Conservation (phyloP, 305 asterid genomes). For the Stenogyne calaminthoides region DNA sequence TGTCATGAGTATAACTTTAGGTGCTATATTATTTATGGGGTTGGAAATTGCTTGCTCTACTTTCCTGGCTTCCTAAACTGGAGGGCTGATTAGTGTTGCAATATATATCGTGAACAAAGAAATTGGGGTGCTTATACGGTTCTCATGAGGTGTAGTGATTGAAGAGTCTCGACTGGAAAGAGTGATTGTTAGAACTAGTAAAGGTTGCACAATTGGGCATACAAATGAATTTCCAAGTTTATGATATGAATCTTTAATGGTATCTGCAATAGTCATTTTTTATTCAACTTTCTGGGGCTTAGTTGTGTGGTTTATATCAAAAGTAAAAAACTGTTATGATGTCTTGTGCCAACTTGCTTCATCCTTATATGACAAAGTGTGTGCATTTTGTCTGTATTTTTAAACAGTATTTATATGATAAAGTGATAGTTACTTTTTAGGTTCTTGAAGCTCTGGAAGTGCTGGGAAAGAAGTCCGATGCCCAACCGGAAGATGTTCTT, state of each 20-base stretch:
- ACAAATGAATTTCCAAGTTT: neutral
- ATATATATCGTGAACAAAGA: neutral
- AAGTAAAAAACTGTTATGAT: neutral
- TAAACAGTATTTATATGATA: too few relatives aligned
- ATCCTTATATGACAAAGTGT: neutral
- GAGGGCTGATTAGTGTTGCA: neutral
- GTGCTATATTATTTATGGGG: neutral
- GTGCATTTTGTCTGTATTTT: too few relatives aligned
- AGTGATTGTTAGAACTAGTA: neutral
- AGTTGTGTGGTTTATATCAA: neutral
- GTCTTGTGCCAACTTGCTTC: neutral
- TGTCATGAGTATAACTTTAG: neutral
- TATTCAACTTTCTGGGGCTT: neutral
- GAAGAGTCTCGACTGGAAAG: conserved; percentile 5
- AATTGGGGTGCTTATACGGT: neutral
- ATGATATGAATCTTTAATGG: neutral
- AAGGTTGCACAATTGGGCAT: neutral
- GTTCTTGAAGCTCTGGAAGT: conserved; percentile 77
- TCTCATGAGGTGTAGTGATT: neutral
- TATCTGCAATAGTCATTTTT: neutral
- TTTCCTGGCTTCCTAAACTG: neutral
- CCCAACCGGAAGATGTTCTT: conserved; percentile 73
- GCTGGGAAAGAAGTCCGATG: conserved; percentile 70
- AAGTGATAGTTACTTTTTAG: conserved; percentile 32
- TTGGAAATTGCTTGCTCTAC: neutral